Evolutionary conservation across 2,329 filamentous ascomycete species (phyloP).

Genomic region (Polychaeton citri): DNA sequence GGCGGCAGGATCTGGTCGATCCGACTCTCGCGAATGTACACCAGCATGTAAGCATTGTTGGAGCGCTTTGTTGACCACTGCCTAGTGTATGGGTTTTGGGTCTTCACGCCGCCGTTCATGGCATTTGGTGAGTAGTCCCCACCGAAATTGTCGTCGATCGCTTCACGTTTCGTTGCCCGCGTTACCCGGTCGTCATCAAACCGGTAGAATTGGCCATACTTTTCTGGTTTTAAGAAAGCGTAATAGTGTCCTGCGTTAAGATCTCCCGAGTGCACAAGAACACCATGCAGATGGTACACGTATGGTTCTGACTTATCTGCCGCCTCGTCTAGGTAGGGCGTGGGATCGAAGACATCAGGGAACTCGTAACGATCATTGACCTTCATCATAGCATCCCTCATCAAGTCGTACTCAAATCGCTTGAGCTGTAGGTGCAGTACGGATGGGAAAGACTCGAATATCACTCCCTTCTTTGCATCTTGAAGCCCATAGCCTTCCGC

Average conservation of each 20-base stretch:
- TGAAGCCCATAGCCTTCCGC: slow-evolving; percentile 85
- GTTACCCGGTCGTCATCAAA: slow-evolving; percentile 97
- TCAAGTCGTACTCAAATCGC: slow-evolving; percentile 94
- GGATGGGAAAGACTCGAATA: slow-evolving; percentile 89
- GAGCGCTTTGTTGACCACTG: slow-evolving; percentile 52
- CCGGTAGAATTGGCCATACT: slow-evolving; percentile 89
- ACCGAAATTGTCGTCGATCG: slow-evolving; percentile 91
- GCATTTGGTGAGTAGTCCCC: slow-evolving; percentile 56
- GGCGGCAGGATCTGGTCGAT: slow-evolving; percentile 71
- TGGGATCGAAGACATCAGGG: slow-evolving; percentile 68
- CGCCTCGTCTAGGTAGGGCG: slow-evolving; percentile 74
- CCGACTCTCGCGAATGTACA: slow-evolving; percentile 81
- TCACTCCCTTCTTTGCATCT: slow-evolving; percentile 94
- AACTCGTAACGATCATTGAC: slow-evolving; percentile 91
- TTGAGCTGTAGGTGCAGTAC: slow-evolving; percentile 92
- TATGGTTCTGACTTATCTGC: slow-evolving; percentile 82
- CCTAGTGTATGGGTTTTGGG: slow-evolving; percentile 51
- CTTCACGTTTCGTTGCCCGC: slow-evolving; percentile 80
- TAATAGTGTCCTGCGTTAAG: slow-evolving; percentile 98
- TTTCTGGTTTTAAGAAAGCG: slow-evolving; percentile 84
- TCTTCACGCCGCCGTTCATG: slow-evolving; percentile 41
- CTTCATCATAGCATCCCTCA: slow-evolving; percentile 97
- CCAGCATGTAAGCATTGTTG: slow-evolving; percentile 96
- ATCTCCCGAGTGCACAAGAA: slow-evolving; percentile 91
- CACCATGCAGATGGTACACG: slow-evolving; percentile 85